Evolutionary conservation across 2,329 filamentous ascomycete species (phyloP).

Genomic region (Venturiaceae sp.): DNA sequence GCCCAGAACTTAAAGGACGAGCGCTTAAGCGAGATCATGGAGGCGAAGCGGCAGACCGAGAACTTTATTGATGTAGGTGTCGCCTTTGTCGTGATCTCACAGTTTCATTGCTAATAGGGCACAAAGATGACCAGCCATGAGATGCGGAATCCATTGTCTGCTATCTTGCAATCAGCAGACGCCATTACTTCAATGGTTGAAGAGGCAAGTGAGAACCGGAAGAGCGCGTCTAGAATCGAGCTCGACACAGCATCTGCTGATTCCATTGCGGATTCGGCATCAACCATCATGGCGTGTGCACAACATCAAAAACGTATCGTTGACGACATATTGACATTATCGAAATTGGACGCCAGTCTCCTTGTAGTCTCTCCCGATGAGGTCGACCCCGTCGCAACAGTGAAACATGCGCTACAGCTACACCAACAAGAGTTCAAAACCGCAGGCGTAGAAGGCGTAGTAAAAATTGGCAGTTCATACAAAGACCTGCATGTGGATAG

Average conservation of each 20-base stretch:
- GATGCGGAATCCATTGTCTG: slow-evolving; percentile 12
- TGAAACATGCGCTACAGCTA: slow-evolving; percentile 1
- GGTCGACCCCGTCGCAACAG: background rate
- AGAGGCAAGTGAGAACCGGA: background rate
- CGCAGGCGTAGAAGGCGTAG: background rate
- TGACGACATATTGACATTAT: slow-evolving; percentile 8
- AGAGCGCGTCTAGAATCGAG: slow-evolving; percentile 13
- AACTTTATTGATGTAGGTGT: slow-evolving; percentile 23
- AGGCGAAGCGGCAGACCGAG: slow-evolving; percentile 20
- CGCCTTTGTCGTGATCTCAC: background rate
- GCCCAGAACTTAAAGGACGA: background rate
- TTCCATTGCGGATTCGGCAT: slow-evolving; percentile 22
- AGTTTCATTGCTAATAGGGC: background rate
- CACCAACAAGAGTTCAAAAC: slow-evolving; percentile 5
- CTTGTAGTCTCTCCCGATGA: slow-evolving; percentile 4
- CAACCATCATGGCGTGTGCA: slow-evolving; percentile 32
- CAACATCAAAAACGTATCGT: slow-evolving; percentile 37
- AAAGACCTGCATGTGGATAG: slow-evolving; percentile 1
- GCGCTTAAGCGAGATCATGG: background rate
- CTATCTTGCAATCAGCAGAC: slow-evolving; percentile 7
- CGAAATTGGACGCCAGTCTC: slow-evolving; percentile 6
- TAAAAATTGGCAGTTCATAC: slow-evolving; percentile 3
- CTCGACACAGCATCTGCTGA: slow-evolving; percentile 12
- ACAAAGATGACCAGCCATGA: slow-evolving; percentile 3
- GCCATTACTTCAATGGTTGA: background rate